Conservation (phyloP, 257 asterid species). For the Solanum verrucosum region DNA sequence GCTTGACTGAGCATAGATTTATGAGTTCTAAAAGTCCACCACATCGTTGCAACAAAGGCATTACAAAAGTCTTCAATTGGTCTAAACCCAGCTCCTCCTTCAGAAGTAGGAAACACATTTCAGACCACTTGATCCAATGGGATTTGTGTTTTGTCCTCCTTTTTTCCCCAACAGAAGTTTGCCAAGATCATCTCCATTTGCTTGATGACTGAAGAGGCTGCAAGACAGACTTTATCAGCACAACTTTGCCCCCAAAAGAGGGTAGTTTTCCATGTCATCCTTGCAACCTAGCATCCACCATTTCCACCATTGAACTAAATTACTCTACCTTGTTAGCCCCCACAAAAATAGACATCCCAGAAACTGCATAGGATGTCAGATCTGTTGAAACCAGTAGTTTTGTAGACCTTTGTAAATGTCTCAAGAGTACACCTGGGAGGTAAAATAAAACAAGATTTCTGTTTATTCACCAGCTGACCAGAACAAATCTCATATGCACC, state of each 20-base stretch:
- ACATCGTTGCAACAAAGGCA: not conserved
- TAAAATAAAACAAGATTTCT: not conserved
- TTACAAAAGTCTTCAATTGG: not conserved
- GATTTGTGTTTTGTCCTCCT: not conserved
- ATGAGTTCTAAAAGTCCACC: not conserved
- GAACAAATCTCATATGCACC: not conserved
- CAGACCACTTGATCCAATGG: not conserved
- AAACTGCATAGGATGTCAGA: not conserved
- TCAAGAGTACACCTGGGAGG: not conserved
- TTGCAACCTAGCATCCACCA: not conserved
- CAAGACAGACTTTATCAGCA: not conserved
- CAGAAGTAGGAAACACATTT: not conserved
- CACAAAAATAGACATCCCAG: not conserved
- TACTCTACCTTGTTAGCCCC: not conserved
- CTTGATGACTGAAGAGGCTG: not conserved
- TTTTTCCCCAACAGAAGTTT: not conserved
- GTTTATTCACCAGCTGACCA: not conserved
- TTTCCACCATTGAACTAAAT: not conserved
- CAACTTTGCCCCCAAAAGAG: not conserved
- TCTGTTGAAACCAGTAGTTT: not conserved
- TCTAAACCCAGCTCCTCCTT: not conserved
- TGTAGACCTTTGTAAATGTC: not conserved
- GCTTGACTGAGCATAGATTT: not conserved
- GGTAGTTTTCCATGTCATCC: not conserved
- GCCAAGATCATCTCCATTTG: not conserved